A percentile compares a stretch with the other conserved stretches of the same genome.
These are phyloP conservation scores for Xylaria polymorpha DNA, from an alignment of 2,329 filamentous ascomycete species.

Conservation along the genomic window DNA sequence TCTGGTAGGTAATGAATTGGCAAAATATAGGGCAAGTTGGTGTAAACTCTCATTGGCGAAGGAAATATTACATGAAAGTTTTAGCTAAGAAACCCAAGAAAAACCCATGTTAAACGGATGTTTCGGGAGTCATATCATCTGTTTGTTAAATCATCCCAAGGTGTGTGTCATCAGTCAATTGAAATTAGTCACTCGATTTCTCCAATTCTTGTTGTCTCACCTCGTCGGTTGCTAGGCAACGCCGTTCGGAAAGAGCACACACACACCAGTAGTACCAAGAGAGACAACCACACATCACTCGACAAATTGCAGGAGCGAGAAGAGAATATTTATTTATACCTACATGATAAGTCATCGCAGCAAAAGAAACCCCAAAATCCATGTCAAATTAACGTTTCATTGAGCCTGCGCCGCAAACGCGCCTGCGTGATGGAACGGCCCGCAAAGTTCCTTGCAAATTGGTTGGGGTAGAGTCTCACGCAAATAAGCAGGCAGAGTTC, in stretches of 20 bases:
- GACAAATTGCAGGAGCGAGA: neutral
- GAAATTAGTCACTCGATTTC: neutral
- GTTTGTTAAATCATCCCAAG: neutral
- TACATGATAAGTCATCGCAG: too few species aligned
- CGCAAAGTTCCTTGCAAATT: conserved; percentile 29
- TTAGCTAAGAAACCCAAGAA: neutral
- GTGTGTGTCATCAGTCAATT: neutral
- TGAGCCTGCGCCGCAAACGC: conserved; percentile 9
- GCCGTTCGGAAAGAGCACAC: neutral
- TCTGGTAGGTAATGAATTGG: neutral
- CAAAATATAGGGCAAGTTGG: neutral
- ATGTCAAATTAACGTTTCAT: conserved; percentile 26
- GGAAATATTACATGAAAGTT: too few species aligned
- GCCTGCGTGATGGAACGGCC: conserved; percentile 33
- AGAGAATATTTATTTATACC: too few species aligned
- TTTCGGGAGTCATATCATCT: neutral
- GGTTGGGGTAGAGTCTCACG: conserved; percentile 5
- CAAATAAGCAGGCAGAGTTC: neutral
- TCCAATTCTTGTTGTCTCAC: conserved; percentile 6
- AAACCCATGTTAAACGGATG: neutral
- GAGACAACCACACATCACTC: neutral
- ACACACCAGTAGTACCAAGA: neutral
- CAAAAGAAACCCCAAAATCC: neutral
- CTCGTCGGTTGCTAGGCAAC: conserved; percentile 38
- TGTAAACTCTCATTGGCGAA: neutral